Percentiles rank a stretch among this genome's conserved stretches.
Conservation (phyloP, 495 filamentous ascomycete genomes). For the Hypoxylon trugodes region DNA sequence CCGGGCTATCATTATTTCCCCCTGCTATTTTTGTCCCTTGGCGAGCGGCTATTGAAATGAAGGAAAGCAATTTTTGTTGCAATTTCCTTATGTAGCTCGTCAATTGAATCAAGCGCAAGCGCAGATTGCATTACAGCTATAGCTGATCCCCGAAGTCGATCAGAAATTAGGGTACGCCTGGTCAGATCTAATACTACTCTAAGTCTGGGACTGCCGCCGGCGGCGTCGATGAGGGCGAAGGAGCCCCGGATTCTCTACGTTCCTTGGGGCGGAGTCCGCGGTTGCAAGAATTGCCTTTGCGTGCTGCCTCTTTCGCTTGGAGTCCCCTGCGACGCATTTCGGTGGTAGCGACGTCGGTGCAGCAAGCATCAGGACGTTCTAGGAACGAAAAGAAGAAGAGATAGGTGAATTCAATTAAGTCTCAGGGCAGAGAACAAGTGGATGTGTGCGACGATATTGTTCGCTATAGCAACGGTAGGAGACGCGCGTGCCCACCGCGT, state of each 20-base stretch:
- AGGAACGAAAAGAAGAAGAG: conserved; percentile 17
- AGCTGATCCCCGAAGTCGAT: conserved; percentile 13
- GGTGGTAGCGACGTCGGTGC: conserved; percentile 3
- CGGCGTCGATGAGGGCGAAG: conserved; percentile 8
- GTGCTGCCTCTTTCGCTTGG: conserved; percentile 22
- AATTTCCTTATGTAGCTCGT: conserved; percentile 6
- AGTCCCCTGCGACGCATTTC: conserved; percentile 10
- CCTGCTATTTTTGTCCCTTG: conserved; percentile 30
- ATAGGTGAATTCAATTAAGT: conserved; percentile 14
- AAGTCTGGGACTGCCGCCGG: conserved; percentile 3
- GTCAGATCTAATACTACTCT: conserved; percentile 17
- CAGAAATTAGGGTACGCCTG: conserved; percentile 10
- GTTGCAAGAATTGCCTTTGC: conserved; percentile 20
- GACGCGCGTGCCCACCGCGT: conserved; percentile 34
- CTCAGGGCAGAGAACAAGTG: conserved; percentile 35
- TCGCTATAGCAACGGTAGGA: conserved; percentile 31
- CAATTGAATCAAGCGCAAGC: conserved; percentile 39
- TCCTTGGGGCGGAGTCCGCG: conserved; percentile 35
- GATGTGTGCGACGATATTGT: conserved; percentile 37
- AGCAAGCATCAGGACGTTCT: conserved; percentile 14
- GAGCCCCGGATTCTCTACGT: conserved; percentile 20
- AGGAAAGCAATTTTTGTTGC: conserved; percentile 1
- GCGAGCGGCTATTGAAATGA: conserved; percentile 28
- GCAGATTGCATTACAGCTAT: conserved; percentile 11
- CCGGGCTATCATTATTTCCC: conserved; percentile 7